Percentiles rank a stretch among this genome's conserved stretches.
Evolutionary conservation across 2,329 filamentous ascomycete genomes (phyloP).

Genomic region (Verticillium tricorpus): DNA sequence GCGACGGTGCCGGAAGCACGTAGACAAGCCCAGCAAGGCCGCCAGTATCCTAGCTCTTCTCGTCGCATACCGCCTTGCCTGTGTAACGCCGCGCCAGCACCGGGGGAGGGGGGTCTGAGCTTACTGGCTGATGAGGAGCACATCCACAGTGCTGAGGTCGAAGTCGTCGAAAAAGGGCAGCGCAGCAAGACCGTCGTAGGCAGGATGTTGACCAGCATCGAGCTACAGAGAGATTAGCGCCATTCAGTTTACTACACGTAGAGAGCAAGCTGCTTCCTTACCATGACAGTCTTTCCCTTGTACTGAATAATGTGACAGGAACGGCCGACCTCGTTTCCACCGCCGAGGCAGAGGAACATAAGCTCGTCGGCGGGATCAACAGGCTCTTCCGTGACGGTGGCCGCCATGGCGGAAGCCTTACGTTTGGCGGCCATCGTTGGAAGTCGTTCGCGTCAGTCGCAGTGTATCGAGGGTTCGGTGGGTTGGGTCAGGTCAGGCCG

Average conservation of each 20-base stretch:
- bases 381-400: constrained; percentile 64
- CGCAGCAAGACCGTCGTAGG: constrained; percentile 87
- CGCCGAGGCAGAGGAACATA: constrained; percentile 88
- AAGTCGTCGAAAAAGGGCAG: constrained; percentile 99
- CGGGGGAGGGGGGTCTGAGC: constrained; percentile 31
- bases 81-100: constrained; percentile 1
- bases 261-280: constrained; percentile 32
- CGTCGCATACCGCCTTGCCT: constrained; percentile 18
- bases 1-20: neutral
- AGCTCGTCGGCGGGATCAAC: constrained; percentile 92
- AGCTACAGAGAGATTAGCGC: constrained; percentile 51
- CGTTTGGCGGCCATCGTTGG: constrained; percentile 81
- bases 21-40: neutral
- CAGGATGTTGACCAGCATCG: constrained; percentile 94
- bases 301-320: constrained; percentile 98
- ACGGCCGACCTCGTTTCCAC: constrained; percentile 93
- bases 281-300: constrained; percentile 99
- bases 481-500: constrained; percentile 1
- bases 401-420: constrained; percentile 71
- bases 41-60: neutral
- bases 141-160: constrained; percentile 93
- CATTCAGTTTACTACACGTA: neutral
- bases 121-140: constrained; percentile 99
- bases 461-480: constrained; percentile 1
- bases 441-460: neutral